Base-by-base conservation (phyloP, 805 yeast species). In the Hanseniaspora pseudoguilliermondii region DNA sequence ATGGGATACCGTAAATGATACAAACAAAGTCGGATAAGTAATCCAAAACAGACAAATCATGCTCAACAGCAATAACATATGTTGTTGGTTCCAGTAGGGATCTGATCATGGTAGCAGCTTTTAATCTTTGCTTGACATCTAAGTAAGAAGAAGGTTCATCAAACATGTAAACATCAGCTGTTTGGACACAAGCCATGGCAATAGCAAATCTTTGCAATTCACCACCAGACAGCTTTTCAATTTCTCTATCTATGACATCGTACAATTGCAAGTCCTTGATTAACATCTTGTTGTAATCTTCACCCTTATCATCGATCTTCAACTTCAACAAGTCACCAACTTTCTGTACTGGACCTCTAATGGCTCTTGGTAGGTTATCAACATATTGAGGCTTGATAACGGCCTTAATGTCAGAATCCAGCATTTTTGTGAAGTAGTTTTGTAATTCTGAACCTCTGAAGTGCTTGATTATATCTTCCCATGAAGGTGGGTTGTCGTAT, bases 371-470 rank as follows among this genome's bases (percentile, higher is more conserved):
- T 62, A 93, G 82, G 74, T 89, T 91, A 71, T 93, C 99, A 58
- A 93, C 99, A 67, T 93, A 93, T 74, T 93, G 99, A 10, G 99
- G 99, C 75, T 93, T 93, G 68, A 91, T 91, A 62, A 93, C 86
- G n/a, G 97, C 95, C 73, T 85, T 90, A 68, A 93, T 85, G 68
- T 90, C 75, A 68, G 91, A 96, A 70, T 93, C 98, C 63, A 93
- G 76, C 62, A 93, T 82, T 68, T 93, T 89, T 55, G 96, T 88
- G 74, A 93, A 87, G 70, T 83, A 93, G 72, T 93, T 93, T 72
- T 93, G 98, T 71, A 93, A 79, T 74, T 93, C 98, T 35, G 95
- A 85, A 62, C 98, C 98, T 76, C 98, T 84, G 78, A 90, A 93
- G 69, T 89, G 78, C 65, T 74, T 84, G 64, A 93, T 79, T 62